phyloP scores from a whole-genome alignment of 2,329 filamentous ascomycete species.

The Graphilbum sp. region DNA sequence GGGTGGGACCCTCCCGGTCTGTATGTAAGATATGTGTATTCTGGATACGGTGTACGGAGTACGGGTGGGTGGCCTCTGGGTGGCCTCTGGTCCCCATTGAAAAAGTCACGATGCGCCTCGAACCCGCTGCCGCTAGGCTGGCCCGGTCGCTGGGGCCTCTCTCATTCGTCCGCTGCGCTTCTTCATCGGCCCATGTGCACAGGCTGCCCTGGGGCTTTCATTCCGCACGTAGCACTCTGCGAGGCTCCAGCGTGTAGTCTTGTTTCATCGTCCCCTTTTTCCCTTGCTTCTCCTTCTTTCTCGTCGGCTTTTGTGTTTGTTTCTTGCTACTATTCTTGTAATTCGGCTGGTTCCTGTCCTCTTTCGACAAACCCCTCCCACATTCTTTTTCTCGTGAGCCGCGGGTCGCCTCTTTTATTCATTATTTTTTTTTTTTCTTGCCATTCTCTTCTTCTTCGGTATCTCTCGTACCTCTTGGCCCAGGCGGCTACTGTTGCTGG shows the following conservation, averaged over 20 bases:
- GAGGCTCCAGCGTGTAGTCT: not conserved
- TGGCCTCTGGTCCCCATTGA: too few species aligned
- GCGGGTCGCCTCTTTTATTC: constrained; percentile 2
- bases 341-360: not conserved
- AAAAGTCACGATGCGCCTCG: too few species aligned
- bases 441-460: not conserved
- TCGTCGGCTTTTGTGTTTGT: not conserved
- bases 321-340: not conserved
- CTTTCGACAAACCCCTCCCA: constrained; percentile 1
- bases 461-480: not conserved
- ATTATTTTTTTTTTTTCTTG: not conserved
- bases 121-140: too few species aligned
- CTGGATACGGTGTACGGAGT: too few species aligned
- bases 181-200: too few species aligned
- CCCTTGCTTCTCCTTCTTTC: not conserved
- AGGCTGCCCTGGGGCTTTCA: too few species aligned
- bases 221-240: too few species aligned
- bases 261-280: not conserved
- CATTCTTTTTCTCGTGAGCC: constrained; percentile 2
- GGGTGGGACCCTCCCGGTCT: too few species aligned
- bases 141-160: too few species aligned
- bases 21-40: too few species aligned
- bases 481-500: not conserved
- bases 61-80: too few species aligned
- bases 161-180: too few species aligned